These are phyloP conservation scores for Calonectria multiphialidica DNA, from an alignment of 2,329 filamentous ascomycete genomes.

Conservation along the genomic window DNA sequence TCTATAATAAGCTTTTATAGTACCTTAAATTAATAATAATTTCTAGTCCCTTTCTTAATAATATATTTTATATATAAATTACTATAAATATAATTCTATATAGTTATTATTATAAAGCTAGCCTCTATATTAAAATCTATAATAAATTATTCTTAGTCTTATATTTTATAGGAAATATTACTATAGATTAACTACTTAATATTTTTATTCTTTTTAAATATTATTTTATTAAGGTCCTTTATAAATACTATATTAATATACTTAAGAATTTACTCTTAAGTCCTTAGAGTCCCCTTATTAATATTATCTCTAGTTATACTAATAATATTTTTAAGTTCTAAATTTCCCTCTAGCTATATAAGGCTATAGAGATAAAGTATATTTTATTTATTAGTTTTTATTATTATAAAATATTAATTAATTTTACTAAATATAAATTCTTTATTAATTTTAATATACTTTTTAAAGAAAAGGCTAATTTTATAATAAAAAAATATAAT, in stretches of 20 bases:
- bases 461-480: background rate
- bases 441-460: background rate
- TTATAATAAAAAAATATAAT: constrained; percentile 10
- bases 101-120: background rate
- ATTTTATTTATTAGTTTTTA: background rate
- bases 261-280: background rate
- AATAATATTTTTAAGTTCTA: background rate
- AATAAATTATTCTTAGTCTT: background rate
- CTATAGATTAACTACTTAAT: background rate
- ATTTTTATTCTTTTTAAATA: background rate
- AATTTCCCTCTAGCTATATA: constrained; percentile 8
- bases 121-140: constrained; percentile 11
- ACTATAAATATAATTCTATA: constrained; percentile 1
- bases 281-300: background rate
- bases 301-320: background rate
- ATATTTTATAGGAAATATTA: background rate
- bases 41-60: background rate
- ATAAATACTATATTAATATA: constrained; percentile 11
- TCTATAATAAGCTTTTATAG: constrained; percentile 9
- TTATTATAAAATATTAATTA: background rate
- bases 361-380: constrained; percentile 1
- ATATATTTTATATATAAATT: constrained; percentile 9
- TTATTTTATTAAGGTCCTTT: background rate
- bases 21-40: background rate
- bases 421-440: background rate